Percentiles rank a stretch among this genome's conserved stretches.
phyloP scores from a whole-genome alignment of 805 yeast species.

The Candida loeiensis region DNA sequence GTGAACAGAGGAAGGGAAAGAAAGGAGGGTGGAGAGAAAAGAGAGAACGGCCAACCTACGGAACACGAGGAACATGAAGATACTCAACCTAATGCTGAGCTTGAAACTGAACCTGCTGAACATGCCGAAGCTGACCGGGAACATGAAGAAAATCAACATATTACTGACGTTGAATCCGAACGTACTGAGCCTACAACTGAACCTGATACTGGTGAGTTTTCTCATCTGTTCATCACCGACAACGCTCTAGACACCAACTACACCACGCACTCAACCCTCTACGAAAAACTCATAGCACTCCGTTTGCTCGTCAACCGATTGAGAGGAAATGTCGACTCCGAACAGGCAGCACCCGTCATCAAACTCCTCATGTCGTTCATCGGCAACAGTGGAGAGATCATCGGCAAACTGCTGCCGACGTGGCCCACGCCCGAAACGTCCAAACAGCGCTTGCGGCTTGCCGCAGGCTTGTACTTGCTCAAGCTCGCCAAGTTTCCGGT shows the following conservation, averaged over 20 bases:
- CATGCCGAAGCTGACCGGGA: conserved; percentile 13
- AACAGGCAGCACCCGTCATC: conserved; percentile 49
- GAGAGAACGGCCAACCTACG: conserved; percentile 10
- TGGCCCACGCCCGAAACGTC: conserved; percentile 61
- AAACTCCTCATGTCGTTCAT: conserved; percentile 65
- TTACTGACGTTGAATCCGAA: no score
- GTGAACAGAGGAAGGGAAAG: conserved; percentile 43
- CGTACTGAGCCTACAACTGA: no score
- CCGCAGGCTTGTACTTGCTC: conserved; percentile 63
- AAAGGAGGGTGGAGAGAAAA: conserved; percentile 15
- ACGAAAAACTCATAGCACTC: conserved; percentile 51
- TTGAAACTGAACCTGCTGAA: conserved; percentile 12
- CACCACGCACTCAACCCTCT: conserved; percentile 32
- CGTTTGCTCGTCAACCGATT: conserved; percentile 60
- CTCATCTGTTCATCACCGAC: conserved; percentile 46
- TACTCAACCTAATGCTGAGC: conserved; percentile 11
- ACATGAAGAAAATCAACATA: conserved; percentile 7
- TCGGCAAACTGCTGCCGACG: conserved; percentile 38
- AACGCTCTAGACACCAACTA: conserved; percentile 31
- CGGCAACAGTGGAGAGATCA: conserved; percentile 76
- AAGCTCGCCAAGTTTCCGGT: conserved; percentile 57
- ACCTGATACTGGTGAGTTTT: no score
- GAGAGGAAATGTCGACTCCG: conserved; percentile 40
- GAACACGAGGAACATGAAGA: conserved; percentile 16
- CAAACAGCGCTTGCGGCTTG: conserved; percentile 60